Conservation (phyloP, 352 stramenopile species). For the Pythium pyrilobum region DNA sequence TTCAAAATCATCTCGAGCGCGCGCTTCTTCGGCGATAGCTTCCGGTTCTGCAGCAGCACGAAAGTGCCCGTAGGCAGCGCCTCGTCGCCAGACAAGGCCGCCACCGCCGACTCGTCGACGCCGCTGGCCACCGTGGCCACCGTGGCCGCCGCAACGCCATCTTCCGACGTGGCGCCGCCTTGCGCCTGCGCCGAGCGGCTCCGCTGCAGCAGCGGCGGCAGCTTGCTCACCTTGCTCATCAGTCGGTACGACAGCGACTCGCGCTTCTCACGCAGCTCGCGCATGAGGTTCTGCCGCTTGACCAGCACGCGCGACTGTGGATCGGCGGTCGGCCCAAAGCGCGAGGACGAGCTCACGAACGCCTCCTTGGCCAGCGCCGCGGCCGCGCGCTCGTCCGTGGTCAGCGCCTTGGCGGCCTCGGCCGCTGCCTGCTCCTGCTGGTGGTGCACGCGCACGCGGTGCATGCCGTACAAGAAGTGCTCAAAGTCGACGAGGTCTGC, state of each 20-base stretch:
- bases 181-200: conserved; percentile 3
- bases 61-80: conserved; percentile 34
- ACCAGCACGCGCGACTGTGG: conserved; percentile 50
- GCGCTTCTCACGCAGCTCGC: conserved; percentile 65
- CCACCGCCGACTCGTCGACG: neutral
- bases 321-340: conserved; percentile 47
- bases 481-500: conserved; percentile 77
- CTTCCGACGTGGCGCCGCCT: neutral
- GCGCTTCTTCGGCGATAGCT: conserved; percentile 61
- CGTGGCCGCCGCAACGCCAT: neutral
- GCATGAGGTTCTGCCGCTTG: conserved; percentile 69
- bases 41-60: conserved; percentile 63
- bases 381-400: neutral
- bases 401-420: neutral
- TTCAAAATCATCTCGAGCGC: conserved; percentile 59
- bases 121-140: neutral
- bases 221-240: conserved; percentile 47
- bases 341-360: conserved; percentile 51
- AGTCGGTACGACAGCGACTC: conserved; percentile 67
- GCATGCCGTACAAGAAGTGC: conserved; percentile 80
- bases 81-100: neutral
- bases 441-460: conserved; percentile 60
- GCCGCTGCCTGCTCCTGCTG: conserved; percentile 39
- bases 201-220: conserved; percentile 42
- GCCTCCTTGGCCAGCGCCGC: conserved; percentile 21